These are phyloP conservation scores for Aspergillus brasiliensis DNA, from an alignment of 2,329 filamentous ascomycete species.

Conservation along the genomic window DNA sequence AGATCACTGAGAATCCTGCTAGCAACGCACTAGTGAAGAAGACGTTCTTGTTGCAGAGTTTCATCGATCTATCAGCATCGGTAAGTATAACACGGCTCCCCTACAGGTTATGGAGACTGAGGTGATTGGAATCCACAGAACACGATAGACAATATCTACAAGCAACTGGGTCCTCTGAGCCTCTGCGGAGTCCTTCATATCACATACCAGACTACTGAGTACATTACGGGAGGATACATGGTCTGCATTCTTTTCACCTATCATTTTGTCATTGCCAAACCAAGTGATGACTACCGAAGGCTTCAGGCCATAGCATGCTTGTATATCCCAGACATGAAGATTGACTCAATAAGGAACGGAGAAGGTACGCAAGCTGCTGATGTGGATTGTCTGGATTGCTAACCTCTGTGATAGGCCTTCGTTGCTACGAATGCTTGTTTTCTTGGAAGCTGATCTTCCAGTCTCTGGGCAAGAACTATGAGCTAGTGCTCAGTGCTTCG, in stretches of 20 bases:
- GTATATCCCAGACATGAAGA: conserved; percentile 52
- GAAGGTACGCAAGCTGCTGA: conserved; percentile 31
- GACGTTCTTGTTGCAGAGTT: conserved; percentile 82
- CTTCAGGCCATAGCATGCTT: conserved; percentile 78
- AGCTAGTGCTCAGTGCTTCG: conserved; percentile 85
- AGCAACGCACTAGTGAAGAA: conserved; percentile 73
- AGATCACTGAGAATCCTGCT: conserved; percentile 74
- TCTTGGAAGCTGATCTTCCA: conserved; percentile 94
- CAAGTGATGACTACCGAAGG: conserved; percentile 63
- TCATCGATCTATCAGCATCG: conserved; percentile 72
- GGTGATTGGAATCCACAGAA: conserved; percentile 22
- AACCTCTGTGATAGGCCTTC: conserved; percentile 64
- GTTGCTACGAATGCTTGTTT: conserved; percentile 81
- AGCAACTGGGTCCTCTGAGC: conserved; percentile 75
- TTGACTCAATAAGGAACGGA: conserved; percentile 39
- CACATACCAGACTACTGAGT: conserved; percentile 73
- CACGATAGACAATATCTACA: conserved; percentile 61
- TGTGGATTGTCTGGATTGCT: conserved; percentile 11
- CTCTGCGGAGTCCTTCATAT: conserved; percentile 83
- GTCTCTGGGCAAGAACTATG: conserved; percentile 72
- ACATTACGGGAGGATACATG: conserved; percentile 77
- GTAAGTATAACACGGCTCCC: conserved; percentile 49
- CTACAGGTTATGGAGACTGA: not conserved
- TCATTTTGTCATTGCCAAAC: conserved; percentile 73
- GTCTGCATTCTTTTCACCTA: conserved; percentile 81